These are phyloP conservation scores for Pseudogymnoascus destructans DNA, from an alignment of 2,329 filamentous ascomycete genomes.

Conservation along the genomic window DNA sequence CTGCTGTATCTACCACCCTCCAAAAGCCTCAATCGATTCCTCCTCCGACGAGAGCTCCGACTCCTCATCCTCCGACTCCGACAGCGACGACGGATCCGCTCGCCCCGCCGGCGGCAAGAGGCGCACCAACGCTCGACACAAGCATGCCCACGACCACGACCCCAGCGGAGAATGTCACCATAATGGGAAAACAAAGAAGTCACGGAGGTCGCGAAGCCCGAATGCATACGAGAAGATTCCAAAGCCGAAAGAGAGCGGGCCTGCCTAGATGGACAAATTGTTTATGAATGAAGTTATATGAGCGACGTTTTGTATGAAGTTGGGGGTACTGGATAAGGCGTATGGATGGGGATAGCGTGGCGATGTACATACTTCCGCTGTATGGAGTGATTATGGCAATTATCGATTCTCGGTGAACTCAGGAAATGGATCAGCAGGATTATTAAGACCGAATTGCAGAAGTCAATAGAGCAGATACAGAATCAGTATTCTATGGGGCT, in stretches of 20 bases:
- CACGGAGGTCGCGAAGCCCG: constrained; percentile 47
- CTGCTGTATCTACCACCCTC: constrained; percentile 97
- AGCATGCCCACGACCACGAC: constrained; percentile 31
- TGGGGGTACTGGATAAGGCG: not conserved
- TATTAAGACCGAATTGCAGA: not conserved
- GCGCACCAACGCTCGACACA: constrained; percentile 25
- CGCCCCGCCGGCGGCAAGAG: constrained; percentile 23
- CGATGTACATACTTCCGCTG: not conserved
- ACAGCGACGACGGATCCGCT: constrained; percentile 39
- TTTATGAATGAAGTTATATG: constrained; percentile 1
- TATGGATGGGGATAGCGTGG: not conserved
- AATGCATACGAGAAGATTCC: constrained; percentile 75
- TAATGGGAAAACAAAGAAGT: constrained; percentile 28
- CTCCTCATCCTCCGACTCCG: constrained; percentile 36
- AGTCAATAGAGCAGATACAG: not conserved
- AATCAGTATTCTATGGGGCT: not conserved
- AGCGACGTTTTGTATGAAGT: not conserved
- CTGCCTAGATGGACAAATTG: not conserved
- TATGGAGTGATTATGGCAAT: not conserved
- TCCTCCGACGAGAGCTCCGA: constrained; percentile 51
- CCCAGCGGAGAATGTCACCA: constrained; percentile 27
- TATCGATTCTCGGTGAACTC: not conserved
- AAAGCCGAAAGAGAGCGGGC: constrained; percentile 33
- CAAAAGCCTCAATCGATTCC: constrained; percentile 69
- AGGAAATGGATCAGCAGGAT: not conserved